Conservation (phyloP, 768 basidiomycete species). For the Suillus brevipes region DNA sequence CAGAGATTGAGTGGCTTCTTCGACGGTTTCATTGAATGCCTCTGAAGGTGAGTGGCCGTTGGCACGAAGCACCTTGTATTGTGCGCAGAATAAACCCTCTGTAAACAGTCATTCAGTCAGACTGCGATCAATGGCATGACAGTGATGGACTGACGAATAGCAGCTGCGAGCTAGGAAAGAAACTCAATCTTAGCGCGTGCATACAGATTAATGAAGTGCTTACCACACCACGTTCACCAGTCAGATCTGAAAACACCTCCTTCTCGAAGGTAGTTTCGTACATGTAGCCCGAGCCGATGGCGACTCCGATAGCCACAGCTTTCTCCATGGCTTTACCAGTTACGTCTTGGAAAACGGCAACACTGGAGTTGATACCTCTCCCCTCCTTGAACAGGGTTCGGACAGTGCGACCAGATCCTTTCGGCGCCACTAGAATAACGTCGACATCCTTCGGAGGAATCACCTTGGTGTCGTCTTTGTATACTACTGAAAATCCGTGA, state of each 20-base stretch:
- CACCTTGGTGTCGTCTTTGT: constrained; percentile 95
- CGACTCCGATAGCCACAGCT: constrained; percentile 92
- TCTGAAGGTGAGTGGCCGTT: constrained; percentile 97
- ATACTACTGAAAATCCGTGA: constrained; percentile 98
- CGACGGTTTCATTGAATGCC: constrained; percentile 99
- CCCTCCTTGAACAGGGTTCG: constrained; percentile 99
- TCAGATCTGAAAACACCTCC: constrained; percentile 99
- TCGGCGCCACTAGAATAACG: constrained; percentile 98
- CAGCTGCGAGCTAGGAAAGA: constrained; percentile 72
- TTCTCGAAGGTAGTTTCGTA: constrained; percentile 99
- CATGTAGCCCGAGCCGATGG: constrained; percentile 93
- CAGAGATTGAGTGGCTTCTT: constrained; percentile 97
- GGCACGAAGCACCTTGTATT: constrained; percentile 96
- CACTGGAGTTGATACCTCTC: constrained; percentile 92
- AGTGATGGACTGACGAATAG: constrained; percentile 58
- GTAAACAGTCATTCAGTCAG: constrained; percentile 6
- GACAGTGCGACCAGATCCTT: constrained; percentile 98
- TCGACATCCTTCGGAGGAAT: constrained; percentile 93
- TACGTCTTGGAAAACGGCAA: constrained; percentile 97
- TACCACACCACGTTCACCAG: constrained; percentile 95
- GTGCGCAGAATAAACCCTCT: constrained; percentile 99
- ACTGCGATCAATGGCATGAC: background rate
- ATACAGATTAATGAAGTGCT: background rate
- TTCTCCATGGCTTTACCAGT: constrained; percentile 98
- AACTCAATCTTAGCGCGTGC: background rate